Percentiles rank a stretch among this genome's conserved stretches.
Evolutionary conservation across 2,329 filamentous ascomycete species (phyloP).

Genomic region (Chrysoporthe deuterocubensis): DNA sequence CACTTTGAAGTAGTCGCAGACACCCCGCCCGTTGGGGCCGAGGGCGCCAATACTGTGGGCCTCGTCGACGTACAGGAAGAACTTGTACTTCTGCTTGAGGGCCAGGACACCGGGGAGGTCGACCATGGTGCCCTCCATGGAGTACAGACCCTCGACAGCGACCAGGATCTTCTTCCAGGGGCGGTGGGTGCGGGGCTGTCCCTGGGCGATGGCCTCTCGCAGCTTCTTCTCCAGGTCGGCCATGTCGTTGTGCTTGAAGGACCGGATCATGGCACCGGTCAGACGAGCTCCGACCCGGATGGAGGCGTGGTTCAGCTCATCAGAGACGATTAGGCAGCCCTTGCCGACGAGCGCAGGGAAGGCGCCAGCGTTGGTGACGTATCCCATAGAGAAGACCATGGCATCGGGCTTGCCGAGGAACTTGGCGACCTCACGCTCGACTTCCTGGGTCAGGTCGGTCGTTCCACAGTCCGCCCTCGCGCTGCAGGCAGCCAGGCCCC

Average conservation of each 20-base stretch:
- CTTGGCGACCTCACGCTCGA: slow-evolving; percentile 84
- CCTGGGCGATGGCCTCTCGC: slow-evolving; percentile 91
- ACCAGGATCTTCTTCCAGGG: slow-evolving; percentile 99
- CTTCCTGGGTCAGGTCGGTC: slow-evolving; percentile 83
- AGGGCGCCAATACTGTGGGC: slow-evolving; percentile 95
- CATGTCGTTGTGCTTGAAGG: slow-evolving; percentile 99
- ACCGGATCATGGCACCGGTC: slow-evolving; percentile 91
- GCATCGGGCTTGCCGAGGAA: slow-evolving; percentile 94
- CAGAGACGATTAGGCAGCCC: slow-evolving; percentile 91
- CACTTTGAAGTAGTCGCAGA: slow-evolving; percentile 96
- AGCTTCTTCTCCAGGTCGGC: slow-evolving; percentile 81
- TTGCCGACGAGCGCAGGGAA: slow-evolving; percentile 93
- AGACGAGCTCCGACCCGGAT: slow-evolving; percentile 94
- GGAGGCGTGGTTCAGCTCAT: slow-evolving; percentile 96
- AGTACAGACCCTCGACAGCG: slow-evolving; percentile 95
- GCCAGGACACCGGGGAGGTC: slow-evolving; percentile 88
- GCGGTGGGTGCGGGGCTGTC: slow-evolving; percentile 95
- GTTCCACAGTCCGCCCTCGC: slow-evolving; percentile 84
- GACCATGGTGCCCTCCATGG: slow-evolving; percentile 99
- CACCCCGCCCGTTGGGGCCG: slow-evolving; percentile 84
- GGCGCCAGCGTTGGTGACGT: slow-evolving; percentile 90
- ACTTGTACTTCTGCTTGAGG: slow-evolving; percentile 96
- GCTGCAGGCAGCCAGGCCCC: slow-evolving; percentile 82
- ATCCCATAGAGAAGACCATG: slow-evolving; percentile 99
- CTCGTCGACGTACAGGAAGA: slow-evolving; percentile 93